Evolutionary conservation across 345 rosid genomes (phyloP).

Genomic region (Sonneratia alba): DNA sequence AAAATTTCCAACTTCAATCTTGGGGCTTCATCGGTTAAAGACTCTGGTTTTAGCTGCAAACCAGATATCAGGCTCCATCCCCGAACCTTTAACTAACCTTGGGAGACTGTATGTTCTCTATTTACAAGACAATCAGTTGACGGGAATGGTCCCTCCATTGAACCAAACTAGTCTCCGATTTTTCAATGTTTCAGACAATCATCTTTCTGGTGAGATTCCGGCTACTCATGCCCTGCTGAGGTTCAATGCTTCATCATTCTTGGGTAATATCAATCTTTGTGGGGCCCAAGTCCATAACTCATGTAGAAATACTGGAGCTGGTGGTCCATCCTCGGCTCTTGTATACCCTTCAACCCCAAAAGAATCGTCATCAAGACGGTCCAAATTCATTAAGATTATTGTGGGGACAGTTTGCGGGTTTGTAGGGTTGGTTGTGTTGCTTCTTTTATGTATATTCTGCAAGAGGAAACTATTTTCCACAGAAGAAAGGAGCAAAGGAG

Average conservation of each 20-base stretch:
- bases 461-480: slow-evolving; percentile 26
- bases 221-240: slow-evolving; percentile 46
- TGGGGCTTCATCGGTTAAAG: slow-evolving; percentile 68
- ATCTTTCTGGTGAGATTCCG: slow-evolving; percentile 70
- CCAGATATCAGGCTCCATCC: slow-evolving; percentile 54
- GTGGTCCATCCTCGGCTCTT: slow-evolving; percentile 26
- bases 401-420: slow-evolving; percentile 49
- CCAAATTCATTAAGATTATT: slow-evolving; percentile 31
- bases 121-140: slow-evolving; percentile 51
- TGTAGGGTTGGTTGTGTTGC: slow-evolving; percentile 15
- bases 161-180: slow-evolving; percentile 70
- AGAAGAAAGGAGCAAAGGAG: slow-evolving; percentile 15
- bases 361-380: slow-evolving; percentile 16
- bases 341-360: slow-evolving; percentile 14
- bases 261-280: slow-evolving; percentile 53
- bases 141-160: slow-evolving; percentile 57
- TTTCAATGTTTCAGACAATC: slow-evolving; percentile 76
- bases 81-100: slow-evolving; percentile 47
- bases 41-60: slow-evolving; percentile 47
- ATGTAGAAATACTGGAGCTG: slow-evolving; percentile 19
- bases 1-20: slow-evolving; percentile 50
- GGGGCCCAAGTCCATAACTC: slow-evolving; percentile 56
- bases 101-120: slow-evolving; percentile 50
- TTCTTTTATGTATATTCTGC: slow-evolving; percentile 13
- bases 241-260: slow-evolving; percentile 57